These are phyloP conservation scores for Naegleria gruberi DNA, from an alignment of 208 protist species.

Conservation along the genomic window DNA sequence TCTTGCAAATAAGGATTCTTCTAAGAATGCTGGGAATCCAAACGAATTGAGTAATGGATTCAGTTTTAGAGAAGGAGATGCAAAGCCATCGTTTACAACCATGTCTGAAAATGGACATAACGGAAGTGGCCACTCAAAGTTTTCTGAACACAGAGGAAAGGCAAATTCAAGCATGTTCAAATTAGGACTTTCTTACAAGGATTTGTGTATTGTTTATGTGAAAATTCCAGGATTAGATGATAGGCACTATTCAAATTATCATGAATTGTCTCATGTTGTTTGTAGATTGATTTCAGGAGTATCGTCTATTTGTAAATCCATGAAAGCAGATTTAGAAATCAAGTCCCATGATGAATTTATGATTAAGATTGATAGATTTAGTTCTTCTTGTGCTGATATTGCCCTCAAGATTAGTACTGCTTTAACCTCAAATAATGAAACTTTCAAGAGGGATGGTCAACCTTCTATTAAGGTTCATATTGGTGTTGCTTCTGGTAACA, in stretches of 20 bases:
- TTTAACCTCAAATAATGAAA: too few relatives aligned
- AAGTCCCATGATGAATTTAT: background rate
- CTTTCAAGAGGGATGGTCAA: background rate
- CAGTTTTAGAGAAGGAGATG: too few relatives aligned
- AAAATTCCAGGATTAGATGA: background rate
- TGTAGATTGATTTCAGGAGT: background rate
- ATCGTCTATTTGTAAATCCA: background rate
- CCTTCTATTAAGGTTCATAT: background rate
- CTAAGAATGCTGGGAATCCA: too few relatives aligned
- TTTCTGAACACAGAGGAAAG: too few relatives aligned
- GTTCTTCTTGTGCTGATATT: background rate
- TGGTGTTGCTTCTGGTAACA: background rate
- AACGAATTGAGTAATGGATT: too few relatives aligned
- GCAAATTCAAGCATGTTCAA: too few relatives aligned
- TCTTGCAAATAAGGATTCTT: too few relatives aligned
- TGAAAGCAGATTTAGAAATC: background rate
- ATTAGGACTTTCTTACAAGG: background rate
- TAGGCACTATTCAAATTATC: background rate
- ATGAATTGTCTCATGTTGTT: background rate
- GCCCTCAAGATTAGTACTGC: background rate
- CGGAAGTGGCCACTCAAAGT: too few relatives aligned
- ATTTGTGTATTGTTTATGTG: background rate
- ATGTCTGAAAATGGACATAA: too few relatives aligned
- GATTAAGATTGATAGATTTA: background rate
- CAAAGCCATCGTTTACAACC: too few relatives aligned